Conservation (phyloP, 768 basidiomycete species). For the Dioszegia aurantiaca region DNA sequence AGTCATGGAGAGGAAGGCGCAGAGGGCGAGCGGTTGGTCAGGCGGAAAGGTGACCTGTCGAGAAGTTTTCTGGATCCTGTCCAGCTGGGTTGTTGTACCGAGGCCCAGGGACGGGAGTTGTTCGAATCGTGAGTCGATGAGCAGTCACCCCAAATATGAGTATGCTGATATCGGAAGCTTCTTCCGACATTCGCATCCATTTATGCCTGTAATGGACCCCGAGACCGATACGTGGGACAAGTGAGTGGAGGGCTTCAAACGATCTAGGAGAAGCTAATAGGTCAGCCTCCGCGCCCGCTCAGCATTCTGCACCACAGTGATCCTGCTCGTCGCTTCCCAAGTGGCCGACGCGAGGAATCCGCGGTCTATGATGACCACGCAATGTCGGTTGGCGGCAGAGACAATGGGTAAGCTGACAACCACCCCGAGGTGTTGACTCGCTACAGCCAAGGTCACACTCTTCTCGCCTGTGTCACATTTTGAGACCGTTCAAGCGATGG, state of each 20-base stretch:
- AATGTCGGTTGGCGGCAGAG: conserved; percentile 19
- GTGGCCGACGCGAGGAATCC: conserved; percentile 9
- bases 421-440: neutral
- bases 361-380: conserved; percentile 4
- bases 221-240: conserved; percentile 20
- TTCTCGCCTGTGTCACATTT: conserved; percentile 22
- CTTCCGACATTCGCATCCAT: conserved; percentile 14
- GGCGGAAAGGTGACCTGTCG: conserved; percentile 13
- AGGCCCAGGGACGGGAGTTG: conserved; percentile 10
- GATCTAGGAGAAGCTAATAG: neutral
- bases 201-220: conserved; percentile 21
- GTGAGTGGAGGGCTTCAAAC: conserved; percentile 8
- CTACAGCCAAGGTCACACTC: conserved; percentile 16
- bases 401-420: conserved; percentile 12
- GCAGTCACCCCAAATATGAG: no score
- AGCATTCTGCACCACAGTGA: conserved; percentile 20
- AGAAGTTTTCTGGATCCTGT: conserved; percentile 18
- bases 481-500: conserved; percentile 24
- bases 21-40: neutral
- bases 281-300: conserved; percentile 19
- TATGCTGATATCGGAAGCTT: conserved; percentile 11
- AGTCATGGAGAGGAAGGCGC: conserved; percentile 2
- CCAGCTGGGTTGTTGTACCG: conserved; percentile 19
- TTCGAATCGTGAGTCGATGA: conserved; percentile 18
- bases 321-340: conserved; percentile 18